Percentiles rank a stretch among this genome's conserved stretches.
phyloP scores from a whole-genome alignment of 306 rosid genomes.

The Quercus glauca region DNA sequence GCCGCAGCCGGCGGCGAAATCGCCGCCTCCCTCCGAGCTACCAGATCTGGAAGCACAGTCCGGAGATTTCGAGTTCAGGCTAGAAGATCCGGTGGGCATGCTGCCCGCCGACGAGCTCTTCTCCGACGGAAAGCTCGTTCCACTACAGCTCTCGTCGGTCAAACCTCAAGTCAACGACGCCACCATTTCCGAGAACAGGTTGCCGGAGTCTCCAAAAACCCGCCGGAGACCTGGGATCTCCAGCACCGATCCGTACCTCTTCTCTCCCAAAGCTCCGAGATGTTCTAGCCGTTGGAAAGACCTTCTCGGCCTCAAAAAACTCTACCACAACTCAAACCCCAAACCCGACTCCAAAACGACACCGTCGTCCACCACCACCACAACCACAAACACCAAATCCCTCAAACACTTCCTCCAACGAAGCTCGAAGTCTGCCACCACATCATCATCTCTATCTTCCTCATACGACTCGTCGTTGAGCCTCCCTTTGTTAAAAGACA shows the following conservation, averaged over 20 bases:
- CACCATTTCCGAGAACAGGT: conserved; percentile 15
- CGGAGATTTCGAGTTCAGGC: conserved; percentile 82
- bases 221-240: conserved; percentile 33
- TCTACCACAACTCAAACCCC: conserved; percentile 42
- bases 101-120: conserved; percentile 94
- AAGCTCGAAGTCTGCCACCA: conserved; percentile 34
- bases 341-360: conserved; percentile 46
- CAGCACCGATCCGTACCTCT: conserved; percentile 52
- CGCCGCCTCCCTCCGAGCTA: conserved; percentile 1
- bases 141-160: conserved; percentile 51
- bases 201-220: conserved; percentile 28
- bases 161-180: conserved; percentile 24
- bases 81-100: conserved; percentile 74
- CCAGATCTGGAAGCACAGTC: conserved; percentile 48
- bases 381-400: conserved; percentile 38
- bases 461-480: conserved; percentile 40
- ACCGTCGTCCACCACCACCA: conserved; percentile 17
- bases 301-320: conserved; percentile 68
- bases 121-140: conserved; percentile 85
- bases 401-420: conserved; percentile 68
- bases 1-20: not conserved
- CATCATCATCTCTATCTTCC: conserved; percentile 27
- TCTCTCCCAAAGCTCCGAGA: conserved; percentile 97
- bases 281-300: conserved; percentile 95
- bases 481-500: conserved; percentile 56